Evolutionary conservation across 2,329 filamentous ascomycete species (phyloP), one percentile per base, ranked within the genome.

Genomic region (Scedosporium aurantiacum): DNA sequence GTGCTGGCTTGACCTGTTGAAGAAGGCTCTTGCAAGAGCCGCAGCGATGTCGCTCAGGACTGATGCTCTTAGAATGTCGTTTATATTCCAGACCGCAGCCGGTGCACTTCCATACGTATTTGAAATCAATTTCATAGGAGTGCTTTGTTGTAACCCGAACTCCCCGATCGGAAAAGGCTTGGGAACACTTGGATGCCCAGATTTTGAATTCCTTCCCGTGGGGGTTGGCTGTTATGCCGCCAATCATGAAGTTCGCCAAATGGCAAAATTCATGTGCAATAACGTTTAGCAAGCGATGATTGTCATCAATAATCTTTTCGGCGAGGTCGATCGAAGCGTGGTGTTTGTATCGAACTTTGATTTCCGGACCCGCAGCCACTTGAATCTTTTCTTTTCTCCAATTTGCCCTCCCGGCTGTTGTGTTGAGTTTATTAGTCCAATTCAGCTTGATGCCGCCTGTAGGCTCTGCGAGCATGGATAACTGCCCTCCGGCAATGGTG

Each of bases 181-280:
- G 66, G 1, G 76, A 82, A 73, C 76, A 83, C 71, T 78, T 82
- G 58, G 71, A 68, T 3, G 79, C 86, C 85, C 91, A 96, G 1
- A 73, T 70, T 72, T 95, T 92, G 80, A 97, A 97, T 67, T 90
- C 88, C 12, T 82, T 80, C 23, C 92, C 92, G 70, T 97, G 92
- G 0, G 91, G 90, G 64, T 89, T 87, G 61, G 85, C 86, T 52
- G 83, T 86, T 41, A 92, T 77, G 41, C 86, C 84, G 57, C 82
- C 87, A 64, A 97, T 78, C 85, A 97, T 95, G 72, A 93, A 97
- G 68, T 91, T 96, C 52, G 90, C 87, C 1, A 97, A 77, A 70
- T 99, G 94, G 72, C 94, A 97, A 76, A 94, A 97, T 68, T 99
- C 94, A 71, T 99, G 94, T 0, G 93, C 91, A n/a, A 97, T 76